Conservation (phyloP, 2,329 filamentous ascomycete species). For the Claviceps sp. region DNA sequence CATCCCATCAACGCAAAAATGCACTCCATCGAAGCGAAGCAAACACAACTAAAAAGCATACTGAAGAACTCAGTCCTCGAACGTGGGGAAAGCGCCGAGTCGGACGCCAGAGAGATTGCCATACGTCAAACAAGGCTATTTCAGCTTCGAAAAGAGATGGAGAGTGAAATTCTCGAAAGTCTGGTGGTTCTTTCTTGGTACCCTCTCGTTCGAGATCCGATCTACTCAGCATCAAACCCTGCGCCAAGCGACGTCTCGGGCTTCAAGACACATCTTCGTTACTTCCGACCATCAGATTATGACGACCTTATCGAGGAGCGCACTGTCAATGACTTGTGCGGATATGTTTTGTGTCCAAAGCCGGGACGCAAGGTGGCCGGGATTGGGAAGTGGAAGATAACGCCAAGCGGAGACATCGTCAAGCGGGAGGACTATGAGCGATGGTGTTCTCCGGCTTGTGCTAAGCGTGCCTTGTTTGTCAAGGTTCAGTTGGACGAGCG, state of each 20-base stretch:
- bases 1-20: background rate
- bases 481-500: constrained; percentile 79
- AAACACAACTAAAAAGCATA: constrained; percentile 38
- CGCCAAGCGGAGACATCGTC: constrained; percentile 45
- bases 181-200: constrained; percentile 59
- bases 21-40: constrained; percentile 14
- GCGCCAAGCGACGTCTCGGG: constrained; percentile 44
- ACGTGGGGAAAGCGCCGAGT: constrained; percentile 12
- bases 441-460: constrained; percentile 78
- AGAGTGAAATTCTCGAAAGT: constrained; percentile 57
- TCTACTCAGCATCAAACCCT: constrained; percentile 30
- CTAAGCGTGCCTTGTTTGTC: constrained; percentile 67
- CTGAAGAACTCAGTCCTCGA: constrained; percentile 39
- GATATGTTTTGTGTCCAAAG: constrained; percentile 65
- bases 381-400: constrained; percentile 55
- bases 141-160: constrained; percentile 67
- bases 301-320: constrained; percentile 81
- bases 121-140: constrained; percentile 72
- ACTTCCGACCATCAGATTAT: constrained; percentile 81
- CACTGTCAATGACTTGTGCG: constrained; percentile 70
- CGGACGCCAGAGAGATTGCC: constrained; percentile 47
- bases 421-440: constrained; percentile 60
- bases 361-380: constrained; percentile 43
- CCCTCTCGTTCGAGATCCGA: constrained; percentile 24
- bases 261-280: constrained; percentile 53